A percentile compares a stretch with the other conserved stretches of the same genome.
Conservation (phyloP, 345 rosid genomes). For the Hypericum androsaemum region DNA sequence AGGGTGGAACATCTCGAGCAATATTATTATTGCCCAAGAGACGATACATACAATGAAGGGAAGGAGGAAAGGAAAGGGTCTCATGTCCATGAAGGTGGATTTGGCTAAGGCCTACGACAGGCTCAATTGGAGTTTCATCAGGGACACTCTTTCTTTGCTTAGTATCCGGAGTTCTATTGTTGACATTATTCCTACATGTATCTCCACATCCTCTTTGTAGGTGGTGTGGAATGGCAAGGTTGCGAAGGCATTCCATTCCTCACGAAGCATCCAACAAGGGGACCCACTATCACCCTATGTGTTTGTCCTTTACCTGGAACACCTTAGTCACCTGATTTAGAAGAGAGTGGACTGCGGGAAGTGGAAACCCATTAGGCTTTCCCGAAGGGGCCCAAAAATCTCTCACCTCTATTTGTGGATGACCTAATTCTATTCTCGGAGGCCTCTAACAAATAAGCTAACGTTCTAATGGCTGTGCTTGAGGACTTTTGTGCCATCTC, state of each 20-base stretch:
- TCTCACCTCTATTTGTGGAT: not conserved
- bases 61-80: too few species aligned
- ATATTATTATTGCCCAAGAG: too few species aligned
- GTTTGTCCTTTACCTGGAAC: not conserved
- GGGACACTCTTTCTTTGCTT: too few species aligned
- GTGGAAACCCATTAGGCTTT: not conserved
- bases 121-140: too few species aligned
- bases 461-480: not conserved
- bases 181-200: too few species aligned
- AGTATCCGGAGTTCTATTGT: too few species aligned
- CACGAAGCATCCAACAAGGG: not conserved
- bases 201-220: too few species aligned
- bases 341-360: not conserved
- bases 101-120: too few species aligned
- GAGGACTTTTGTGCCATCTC: not conserved
- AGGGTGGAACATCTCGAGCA: too few species aligned
- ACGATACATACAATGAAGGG: too few species aligned
- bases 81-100: too few species aligned
- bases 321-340: not conserved
- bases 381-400: not conserved
- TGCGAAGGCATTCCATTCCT: not conserved
- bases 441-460: not conserved
- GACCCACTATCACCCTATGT: not conserved
- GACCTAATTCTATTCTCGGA: not conserved
- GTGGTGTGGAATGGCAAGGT: not conserved